Conservation (phyloP, 306 rosid genomes). For the Hippophae gyantsensis region DNA sequence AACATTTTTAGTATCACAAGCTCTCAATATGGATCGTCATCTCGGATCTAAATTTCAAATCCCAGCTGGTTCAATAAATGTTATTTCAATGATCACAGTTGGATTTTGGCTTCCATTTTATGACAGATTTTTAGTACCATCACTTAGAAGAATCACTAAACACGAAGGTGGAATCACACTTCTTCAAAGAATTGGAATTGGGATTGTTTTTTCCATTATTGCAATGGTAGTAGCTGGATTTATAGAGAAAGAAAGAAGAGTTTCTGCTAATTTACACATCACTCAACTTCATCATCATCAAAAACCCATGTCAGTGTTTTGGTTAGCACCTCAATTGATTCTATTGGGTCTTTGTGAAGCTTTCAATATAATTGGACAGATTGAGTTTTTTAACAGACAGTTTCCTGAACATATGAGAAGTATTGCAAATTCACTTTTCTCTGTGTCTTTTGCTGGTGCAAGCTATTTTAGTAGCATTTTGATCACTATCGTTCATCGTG, state of each 20-base stretch:
- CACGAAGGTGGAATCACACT: constrained; percentile 51
- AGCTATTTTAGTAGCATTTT: constrained; percentile 42
- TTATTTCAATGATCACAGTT: constrained; percentile 40
- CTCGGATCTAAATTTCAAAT: constrained; percentile 54
- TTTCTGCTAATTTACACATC: constrained; percentile 3
- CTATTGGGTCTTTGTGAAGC: constrained; percentile 19
- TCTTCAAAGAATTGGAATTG: constrained; percentile 56
- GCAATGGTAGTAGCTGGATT: constrained; percentile 55
- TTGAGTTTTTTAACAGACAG: constrained; percentile 43
- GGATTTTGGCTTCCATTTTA: constrained; percentile 48
- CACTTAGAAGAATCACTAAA: constrained; percentile 32
- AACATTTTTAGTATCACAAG: constrained; percentile 56
- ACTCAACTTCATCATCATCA: constrained; percentile 5
- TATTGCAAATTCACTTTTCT: constrained; percentile 42
- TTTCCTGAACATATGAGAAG: constrained; percentile 41
- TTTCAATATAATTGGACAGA: constrained; percentile 33
- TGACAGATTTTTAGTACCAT: constrained; percentile 39
- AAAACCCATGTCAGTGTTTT: constrained; percentile 33
- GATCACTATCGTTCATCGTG: constrained; percentile 33
- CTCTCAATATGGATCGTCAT: constrained; percentile 60
- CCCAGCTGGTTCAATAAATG: constrained; percentile 55
- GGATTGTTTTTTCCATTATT: constrained; percentile 37
- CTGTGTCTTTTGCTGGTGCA: constrained; percentile 42
- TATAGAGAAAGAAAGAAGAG: constrained; percentile 45
- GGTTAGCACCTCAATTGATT: constrained; percentile 42